Conservation (phyloP, 1,284 basidiomycete species). For the Moesziomyces sp. region DNA sequence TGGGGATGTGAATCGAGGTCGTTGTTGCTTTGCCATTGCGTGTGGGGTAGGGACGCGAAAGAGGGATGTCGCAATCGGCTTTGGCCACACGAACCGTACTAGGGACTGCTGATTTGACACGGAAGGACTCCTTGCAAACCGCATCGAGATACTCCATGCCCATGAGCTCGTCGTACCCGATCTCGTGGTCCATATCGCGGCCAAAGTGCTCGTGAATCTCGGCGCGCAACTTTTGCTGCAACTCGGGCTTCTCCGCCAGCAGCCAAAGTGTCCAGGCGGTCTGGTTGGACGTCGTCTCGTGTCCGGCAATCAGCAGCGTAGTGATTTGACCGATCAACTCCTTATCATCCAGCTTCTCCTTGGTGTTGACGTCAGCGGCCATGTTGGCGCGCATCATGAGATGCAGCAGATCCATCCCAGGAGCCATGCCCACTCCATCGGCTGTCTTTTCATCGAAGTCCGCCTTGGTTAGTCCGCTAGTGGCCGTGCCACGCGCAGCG, state of each 20-base stretch:
- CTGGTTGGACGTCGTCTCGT: conserved; percentile 64
- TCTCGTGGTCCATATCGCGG: conserved; percentile 30
- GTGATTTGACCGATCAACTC: conserved; percentile 62
- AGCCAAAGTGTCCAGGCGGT: conserved; percentile 59
- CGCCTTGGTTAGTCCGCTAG: conserved; percentile 39
- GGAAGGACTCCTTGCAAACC: conserved; percentile 57
- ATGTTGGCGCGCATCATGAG: conserved; percentile 63
- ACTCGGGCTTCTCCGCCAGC: conserved; percentile 35
- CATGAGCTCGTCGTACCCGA: conserved; percentile 55
- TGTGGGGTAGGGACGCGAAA: conserved; percentile 48
- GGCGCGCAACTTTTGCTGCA: conserved; percentile 52
- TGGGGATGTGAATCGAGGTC: conserved; percentile 45
- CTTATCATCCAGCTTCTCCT: conserved; percentile 51
- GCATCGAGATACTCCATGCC: conserved; percentile 57
- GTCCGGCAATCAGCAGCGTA: conserved; percentile 62
- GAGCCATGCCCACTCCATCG: conserved; percentile 1
- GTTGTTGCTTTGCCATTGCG: conserved; percentile 46
- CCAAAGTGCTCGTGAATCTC: conserved; percentile 56
- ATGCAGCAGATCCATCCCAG: conserved; percentile 59
- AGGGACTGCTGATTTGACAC: conserved; percentile 48
- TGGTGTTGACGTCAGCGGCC: conserved; percentile 49
- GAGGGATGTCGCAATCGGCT: conserved; percentile 51
- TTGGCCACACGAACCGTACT: conserved; percentile 47
- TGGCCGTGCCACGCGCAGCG: conserved; percentile 6
- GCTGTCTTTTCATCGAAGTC: conserved; percentile 46